Evolutionary conservation across 805 yeast species (phyloP).

Genomic region (Lachancea fermentati): DNA sequence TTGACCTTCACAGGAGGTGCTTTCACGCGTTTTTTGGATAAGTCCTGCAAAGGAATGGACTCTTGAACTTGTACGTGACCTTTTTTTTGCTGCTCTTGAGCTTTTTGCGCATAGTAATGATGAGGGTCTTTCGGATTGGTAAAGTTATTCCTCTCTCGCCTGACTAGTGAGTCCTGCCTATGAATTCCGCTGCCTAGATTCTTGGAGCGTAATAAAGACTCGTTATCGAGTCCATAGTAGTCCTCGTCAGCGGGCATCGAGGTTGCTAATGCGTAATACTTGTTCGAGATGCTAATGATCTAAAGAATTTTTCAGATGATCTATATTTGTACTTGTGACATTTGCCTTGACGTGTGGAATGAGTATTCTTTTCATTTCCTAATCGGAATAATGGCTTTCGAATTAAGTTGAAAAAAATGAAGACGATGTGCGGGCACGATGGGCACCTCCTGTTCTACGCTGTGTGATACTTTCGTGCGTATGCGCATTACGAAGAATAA

Average conservation of each 20-base stretch:
- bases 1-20: conserved; percentile 12
- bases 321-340: not conserved
- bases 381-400: not conserved
- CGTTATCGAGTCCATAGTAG: conserved; percentile 28
- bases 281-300: not conserved
- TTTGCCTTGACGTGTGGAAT: not conserved
- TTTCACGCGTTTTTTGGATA: conserved; percentile 11
- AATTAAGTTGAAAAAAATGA: too few species aligned
- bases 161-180: conserved; percentile 56
- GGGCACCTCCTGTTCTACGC: too few species aligned
- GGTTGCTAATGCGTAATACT: too few species aligned
- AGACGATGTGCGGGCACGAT: too few species aligned
- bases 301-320: not conserved
- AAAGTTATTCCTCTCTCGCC: conserved; percentile 73
- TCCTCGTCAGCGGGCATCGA: conserved; percentile 13
- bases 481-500: too few species aligned
- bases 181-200: conserved; percentile 14
- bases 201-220: conserved; percentile 30
- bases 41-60: conserved; percentile 29
- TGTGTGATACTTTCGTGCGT: too few species aligned
- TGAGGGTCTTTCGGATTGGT: conserved; percentile 67
- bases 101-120: conserved; percentile 70
- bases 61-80: conserved; percentile 61
- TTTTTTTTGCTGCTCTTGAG: conserved; percentile 50
- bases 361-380: not conserved